Evolutionary conservation across 345 rosid species (phyloP), one percentile per base, ranked within the genome.

Genomic region (Populus pruinosa): DNA sequence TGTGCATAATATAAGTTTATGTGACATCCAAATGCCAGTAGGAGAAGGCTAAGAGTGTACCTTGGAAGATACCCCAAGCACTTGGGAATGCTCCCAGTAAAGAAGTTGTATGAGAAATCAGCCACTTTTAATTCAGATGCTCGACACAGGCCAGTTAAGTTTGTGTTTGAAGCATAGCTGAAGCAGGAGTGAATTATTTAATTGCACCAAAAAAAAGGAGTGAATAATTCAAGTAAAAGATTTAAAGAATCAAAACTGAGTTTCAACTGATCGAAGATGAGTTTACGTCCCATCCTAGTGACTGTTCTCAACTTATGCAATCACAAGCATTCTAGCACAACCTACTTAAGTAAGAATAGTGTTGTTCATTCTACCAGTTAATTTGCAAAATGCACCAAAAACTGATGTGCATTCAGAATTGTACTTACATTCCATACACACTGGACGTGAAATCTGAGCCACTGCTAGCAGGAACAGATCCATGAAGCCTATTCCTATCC

Each of bases 401-500:
- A 65, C 2, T 33, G 23, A 23, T 35, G 63, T 6, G 8, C 47
- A 78, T 67, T 72, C 8, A 62, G 77, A 20, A 29, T 63, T 65
- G 35, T 74, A 84, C 93, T 88, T 82, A 90, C 97, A 89, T 83
- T 82, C 89, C 89, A 38, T 77, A 88, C 8, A 72, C 63, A 62
- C 73, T 82, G 20, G 86, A 71, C 2, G 82, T 17, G 65, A 82
- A 77, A 72, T 83, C 75, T 27, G 89, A 61, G 70, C 35, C 72
- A 80, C 82, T 79, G 39, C 80, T 76, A 66, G 90, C 92, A 80
- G 90, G 92, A 86, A 96, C 85, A 78, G 88, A 78, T 82, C 99
- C 99, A 75, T 87, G 94, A 84, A 96, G 92, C 83, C 85, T 96
- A 84, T 96, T 96, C 77, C 97, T 87, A 80, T 92, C 99, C 27